Evolutionary conservation across 2,329 filamentous ascomycete genomes (phyloP), one percentile per base, ranked within the genome.

Genomic region (Diatrype stigma): DNA sequence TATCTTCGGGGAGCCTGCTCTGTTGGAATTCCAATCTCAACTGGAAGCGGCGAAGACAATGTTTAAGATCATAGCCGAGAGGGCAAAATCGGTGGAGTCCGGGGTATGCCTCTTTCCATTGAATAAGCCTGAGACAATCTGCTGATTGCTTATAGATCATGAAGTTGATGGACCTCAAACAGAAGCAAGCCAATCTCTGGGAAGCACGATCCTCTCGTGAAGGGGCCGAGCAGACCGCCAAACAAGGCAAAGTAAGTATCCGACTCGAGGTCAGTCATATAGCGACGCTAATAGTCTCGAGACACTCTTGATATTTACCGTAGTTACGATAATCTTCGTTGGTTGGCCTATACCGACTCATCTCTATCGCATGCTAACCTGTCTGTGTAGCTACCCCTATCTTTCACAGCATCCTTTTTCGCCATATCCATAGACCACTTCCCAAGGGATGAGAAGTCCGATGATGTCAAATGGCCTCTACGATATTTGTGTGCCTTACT

Each of bases 381-480:
- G 14, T 12, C 14, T 22, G 28, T 14, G n/a, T 6, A 46, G 45
- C 45, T 46, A 6, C 45, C 45, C 1, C 45, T 35, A 11, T 46
- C 45, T 19, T 46, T 46, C 30, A 46, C 17, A 23, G 28, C 45
- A n/a, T n/a, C n/a, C 14, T 35, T 46, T 16, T 46, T 46, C 30
- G 4, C 45, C 12, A 37, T 37, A 14, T 37, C 34, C 16, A 16
- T 37, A 6, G 34, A 37, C 34, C 12, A 17, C 4, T 37, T 37
- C 14, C 34, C 34, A 37, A 37, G 34, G 14, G n/a, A 37, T 17
- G 6, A 37, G 34, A 14, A 6, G n/a, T 30, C 26, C 5, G 34
- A 37, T 16, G n/a, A 37, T 16, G n/a, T 37, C 6, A 37, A 37
- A 17, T 37, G 34, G 34, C 34, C 34, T 17, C 6, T 37, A 6